Percentiles rank a stretch among this genome's conserved stretches.
Conservation (phyloP, 345 rosid species). For the Populus tremula region DNA sequence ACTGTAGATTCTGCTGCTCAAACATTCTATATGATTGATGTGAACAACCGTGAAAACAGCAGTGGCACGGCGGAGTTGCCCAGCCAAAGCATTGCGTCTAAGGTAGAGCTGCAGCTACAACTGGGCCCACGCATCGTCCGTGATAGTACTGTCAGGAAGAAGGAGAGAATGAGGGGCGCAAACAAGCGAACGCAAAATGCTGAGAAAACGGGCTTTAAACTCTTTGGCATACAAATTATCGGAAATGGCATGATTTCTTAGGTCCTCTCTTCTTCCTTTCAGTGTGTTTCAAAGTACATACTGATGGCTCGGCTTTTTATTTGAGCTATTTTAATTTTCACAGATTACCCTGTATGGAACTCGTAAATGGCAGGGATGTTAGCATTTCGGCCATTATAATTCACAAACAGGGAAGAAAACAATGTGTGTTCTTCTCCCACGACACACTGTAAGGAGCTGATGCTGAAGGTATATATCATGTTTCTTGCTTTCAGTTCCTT, state of each 20-base stretch:
- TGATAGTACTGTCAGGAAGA: background rate
- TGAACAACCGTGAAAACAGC: background rate
- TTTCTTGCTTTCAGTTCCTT: background rate
- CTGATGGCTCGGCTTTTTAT: background rate
- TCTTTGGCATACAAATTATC: constrained; percentile 44
- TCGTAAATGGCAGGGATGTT: background rate
- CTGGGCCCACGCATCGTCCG: background rate
- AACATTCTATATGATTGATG: constrained; percentile 44
- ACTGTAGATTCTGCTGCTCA: constrained; percentile 1
- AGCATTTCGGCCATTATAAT: background rate
- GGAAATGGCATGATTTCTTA: background rate
- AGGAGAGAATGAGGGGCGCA: background rate
- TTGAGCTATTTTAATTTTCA: background rate
- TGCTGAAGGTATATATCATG: background rate
- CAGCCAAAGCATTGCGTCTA: background rate
- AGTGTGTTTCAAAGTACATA: background rate
- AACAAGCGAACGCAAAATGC: background rate
- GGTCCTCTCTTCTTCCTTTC: too few species aligned
- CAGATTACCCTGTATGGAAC: background rate
- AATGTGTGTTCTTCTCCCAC: background rate
- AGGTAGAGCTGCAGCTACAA: constrained; percentile 12
- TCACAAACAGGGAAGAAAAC: background rate
- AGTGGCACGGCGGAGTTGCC: background rate
- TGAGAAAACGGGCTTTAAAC: constrained; percentile 29
- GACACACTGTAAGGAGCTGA: background rate